These are phyloP conservation scores for Plasmopara halstedii DNA, from an alignment of 352 stramenopile genomes.

Conservation along the genomic window DNA sequence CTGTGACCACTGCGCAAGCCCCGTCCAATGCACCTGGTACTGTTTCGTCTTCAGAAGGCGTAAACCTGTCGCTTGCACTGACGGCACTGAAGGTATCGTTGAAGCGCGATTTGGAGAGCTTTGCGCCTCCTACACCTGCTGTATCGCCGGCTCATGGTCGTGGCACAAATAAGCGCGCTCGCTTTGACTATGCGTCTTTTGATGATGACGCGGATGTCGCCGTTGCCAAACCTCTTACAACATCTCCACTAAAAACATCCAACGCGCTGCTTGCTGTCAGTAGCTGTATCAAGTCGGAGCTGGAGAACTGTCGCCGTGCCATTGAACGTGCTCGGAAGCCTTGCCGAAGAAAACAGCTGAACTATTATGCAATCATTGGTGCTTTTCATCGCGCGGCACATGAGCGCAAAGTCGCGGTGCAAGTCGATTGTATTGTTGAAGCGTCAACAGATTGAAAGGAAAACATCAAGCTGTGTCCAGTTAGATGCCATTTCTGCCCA, in stretches of 20 bases:
- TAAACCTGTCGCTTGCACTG: constrained; percentile 46
- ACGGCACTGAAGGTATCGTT: constrained; percentile 69
- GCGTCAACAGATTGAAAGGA: constrained; percentile 21
- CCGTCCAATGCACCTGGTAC: constrained; percentile 5
- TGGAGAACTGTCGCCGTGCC: constrained; percentile 52
- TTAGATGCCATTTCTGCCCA: constrained; percentile 3
- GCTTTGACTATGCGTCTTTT: constrained; percentile 40
- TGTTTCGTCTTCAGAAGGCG: constrained; percentile 22
- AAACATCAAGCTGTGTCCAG: constrained; percentile 6
- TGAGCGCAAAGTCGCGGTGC: constrained; percentile 45
- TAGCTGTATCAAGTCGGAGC: constrained; percentile 62
- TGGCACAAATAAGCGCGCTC: constrained; percentile 40
- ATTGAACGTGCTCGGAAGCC: constrained; percentile 38
- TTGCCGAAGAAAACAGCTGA: constrained; percentile 60
- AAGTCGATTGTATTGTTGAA: constrained; percentile 31
- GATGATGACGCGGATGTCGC: constrained; percentile 12
- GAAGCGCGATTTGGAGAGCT: constrained; percentile 63
- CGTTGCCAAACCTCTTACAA: constrained; percentile 1
- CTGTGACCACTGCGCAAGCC: constrained; percentile 2
- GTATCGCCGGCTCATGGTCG: constrained; percentile 51
- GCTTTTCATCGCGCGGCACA: constrained; percentile 72
- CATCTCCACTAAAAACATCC: constrained; percentile 25
- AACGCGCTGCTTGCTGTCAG: constrained; percentile 63
- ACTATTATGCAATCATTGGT: constrained; percentile 71
- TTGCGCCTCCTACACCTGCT: constrained; percentile 58